Base-by-base conservation (phyloP, 2,329 filamentous ascomycete species). In the Aspergillus sp. region DNA sequence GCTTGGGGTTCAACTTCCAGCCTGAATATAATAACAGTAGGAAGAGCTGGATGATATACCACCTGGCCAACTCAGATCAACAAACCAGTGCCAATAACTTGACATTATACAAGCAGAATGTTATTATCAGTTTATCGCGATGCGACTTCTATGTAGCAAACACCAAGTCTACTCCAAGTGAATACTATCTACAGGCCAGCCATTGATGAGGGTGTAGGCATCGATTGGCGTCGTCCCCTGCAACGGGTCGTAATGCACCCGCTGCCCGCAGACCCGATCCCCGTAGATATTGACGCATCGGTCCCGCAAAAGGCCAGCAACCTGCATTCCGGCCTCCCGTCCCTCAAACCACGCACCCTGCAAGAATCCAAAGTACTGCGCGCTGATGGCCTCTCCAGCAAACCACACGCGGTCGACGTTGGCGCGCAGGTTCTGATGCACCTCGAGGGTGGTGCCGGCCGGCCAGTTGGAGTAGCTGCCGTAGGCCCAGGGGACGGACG, bases 401-500 rank as follows among this genome's bases (percentile, higher is more conserved):
- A 87, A 88, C 72, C 79, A 87, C 3, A 88, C 65, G 1, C 82
- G 69, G 3, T 78, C 77, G 0, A 86, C 68, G 53, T 87, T 87
- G 14, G 85, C 83, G 1, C 86, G 78, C 7, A 88, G 72, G 58
- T 88, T 88, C 63, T 88, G 81, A 58, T 88, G 85, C 71, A 78
- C 81, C 61, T 87, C 81, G 0, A 88, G 71, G 0, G 82, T 85
- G 44, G 83, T 82, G 0, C 81, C 81, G 0, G 79, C 71, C 0
- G 85, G 85, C 86, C 85, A 88, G 64, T 88, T 87, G 32, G 81
- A 85, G 68, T 86, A 88, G n/a, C 80, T 84, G 2, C 86, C 85
- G 49, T 78, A 81, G 1, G 76, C 61, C 78, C 79, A 80, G 1
- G 76, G 76, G 31, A 67, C 70, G 5, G 64, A 59, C 7, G 67